phyloP scores from a whole-genome alignment of 1,139 yeast species.

The Geotrichum carabidarum region DNA sequence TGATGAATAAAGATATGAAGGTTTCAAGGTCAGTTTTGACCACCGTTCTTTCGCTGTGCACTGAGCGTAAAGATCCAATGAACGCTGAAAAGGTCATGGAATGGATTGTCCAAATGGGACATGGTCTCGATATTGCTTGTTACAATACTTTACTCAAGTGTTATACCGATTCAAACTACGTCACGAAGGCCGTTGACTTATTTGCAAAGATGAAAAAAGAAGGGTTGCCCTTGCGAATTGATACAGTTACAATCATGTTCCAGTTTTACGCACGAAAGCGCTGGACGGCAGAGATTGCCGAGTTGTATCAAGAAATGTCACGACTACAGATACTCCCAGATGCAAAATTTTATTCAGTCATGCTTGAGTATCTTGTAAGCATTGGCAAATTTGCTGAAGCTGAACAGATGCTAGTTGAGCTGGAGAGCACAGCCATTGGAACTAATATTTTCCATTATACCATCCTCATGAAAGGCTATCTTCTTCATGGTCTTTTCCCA shows the following conservation, averaged over 20 bases:
- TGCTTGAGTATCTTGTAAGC: constrained; percentile 26
- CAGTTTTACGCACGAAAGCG: constrained; percentile 23
- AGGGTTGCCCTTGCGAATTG: constrained; percentile 24
- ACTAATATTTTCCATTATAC: constrained; percentile 31
- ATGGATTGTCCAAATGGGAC: constrained; percentile 27
- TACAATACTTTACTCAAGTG: constrained; percentile 31
- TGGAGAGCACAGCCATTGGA: constrained; percentile 19
- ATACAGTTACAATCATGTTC: constrained; percentile 30
- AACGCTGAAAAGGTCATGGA: constrained; percentile 31
- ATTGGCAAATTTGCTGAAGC: constrained; percentile 22
- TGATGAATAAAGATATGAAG: constrained; percentile 28
- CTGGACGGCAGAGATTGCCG: constrained; percentile 2
- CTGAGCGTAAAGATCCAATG: constrained; percentile 30
- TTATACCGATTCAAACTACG: constrained; percentile 23
- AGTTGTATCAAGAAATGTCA: constrained; percentile 13
- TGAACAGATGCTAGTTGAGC: constrained; percentile 23
- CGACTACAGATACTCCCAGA: constrained; percentile 25
- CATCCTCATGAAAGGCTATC: constrained; percentile 26
- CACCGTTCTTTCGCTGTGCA: constrained; percentile 32
- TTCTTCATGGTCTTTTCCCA: constrained; percentile 12
- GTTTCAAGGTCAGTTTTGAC: constrained; percentile 29
- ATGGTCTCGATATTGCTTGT: constrained; percentile 29
- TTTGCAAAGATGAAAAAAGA: constrained; percentile 23
- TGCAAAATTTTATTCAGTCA: constrained; percentile 27
- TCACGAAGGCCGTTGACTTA: constrained; percentile 24